Conservation (phyloP, 345 rosid genomes). For the Ceriops zippeliana region DNA sequence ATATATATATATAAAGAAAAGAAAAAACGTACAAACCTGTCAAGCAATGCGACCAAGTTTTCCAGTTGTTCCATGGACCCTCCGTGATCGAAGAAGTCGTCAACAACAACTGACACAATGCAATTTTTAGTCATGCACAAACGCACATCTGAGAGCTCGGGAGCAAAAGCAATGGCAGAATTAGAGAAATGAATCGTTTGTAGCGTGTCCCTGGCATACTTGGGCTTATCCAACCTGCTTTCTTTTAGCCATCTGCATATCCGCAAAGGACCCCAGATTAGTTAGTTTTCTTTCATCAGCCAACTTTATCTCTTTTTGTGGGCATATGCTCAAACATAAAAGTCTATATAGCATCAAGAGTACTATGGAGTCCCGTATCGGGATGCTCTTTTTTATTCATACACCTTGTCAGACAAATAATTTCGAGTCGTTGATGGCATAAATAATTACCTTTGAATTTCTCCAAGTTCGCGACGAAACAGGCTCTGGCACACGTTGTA, state of each 20-base stretch:
- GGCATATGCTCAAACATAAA: not conserved
- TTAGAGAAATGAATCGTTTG: constrained; percentile 5
- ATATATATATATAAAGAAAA: too few species aligned
- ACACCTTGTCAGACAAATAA: too few species aligned
- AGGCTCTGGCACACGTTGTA: constrained; percentile 13
- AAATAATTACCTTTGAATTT: constrained; percentile 5
- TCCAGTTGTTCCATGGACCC: constrained; percentile 16
- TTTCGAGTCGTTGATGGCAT: too few species aligned
- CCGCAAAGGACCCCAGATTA: not conserved
- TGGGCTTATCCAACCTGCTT: not conserved
- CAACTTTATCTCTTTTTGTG: not conserved
- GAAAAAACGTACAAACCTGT: not conserved
- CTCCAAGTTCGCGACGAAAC: constrained; percentile 5
- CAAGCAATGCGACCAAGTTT: constrained; percentile 13
- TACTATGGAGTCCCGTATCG: too few species aligned
- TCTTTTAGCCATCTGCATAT: constrained; percentile 17
- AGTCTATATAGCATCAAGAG: too few species aligned
- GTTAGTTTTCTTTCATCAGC: not conserved
- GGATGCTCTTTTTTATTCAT: too few species aligned
- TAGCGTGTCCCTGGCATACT: constrained; percentile 20
- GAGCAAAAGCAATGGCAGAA: constrained; percentile 6
- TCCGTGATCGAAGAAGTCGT: constrained; percentile 16
- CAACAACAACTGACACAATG: constrained; percentile 10
- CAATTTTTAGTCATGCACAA: constrained; percentile 11
- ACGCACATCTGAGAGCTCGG: constrained; percentile 9